Evolutionary conservation across 768 basidiomycete genomes (phyloP), one percentile per base, ranked within the genome.

Genomic region (Mrakia hoshinonis): DNA sequence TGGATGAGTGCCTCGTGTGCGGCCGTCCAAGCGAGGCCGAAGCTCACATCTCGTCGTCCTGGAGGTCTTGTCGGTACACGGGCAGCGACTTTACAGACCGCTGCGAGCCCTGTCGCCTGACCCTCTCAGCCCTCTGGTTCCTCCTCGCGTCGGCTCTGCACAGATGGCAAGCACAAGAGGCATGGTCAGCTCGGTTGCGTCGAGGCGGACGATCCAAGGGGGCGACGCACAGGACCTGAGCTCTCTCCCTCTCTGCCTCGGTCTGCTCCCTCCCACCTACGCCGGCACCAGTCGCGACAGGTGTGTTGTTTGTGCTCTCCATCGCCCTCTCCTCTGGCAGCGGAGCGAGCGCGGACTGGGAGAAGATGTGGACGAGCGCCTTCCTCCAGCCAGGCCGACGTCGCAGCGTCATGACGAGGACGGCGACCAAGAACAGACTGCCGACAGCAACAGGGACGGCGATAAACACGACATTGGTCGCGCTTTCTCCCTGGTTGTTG

Each of bases 11-110:
- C 3, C 58, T 31, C 60, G 34, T 36, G 34, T 22, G 24, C 20
- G 24, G 6, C 20, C 22, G 10, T 12, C 26, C 34, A 48, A 46
- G 46, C 18, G 12, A 46, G 29, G 20, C 22, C 29, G 20, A 46
- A 20, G 29, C 64, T 48, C 31, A 66, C 64, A 66, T 66, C 29
- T 66, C 64, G n/a, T 11, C 11, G 6, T 43, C 43, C 26, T 66
- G 46, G 13, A 66, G 43, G 26, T 48, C 31, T 4, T 18, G 5
- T n/a, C 31, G 10, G 34, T 66, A 66, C 15, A 46, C 46, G 9
- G 64, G 64, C 64, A 66, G 34, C 6, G 24, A 29, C 48, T 66
- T 66, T 26, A 66, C 64, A 20, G 46, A 48, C 31, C 64, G 24
- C 48, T 66, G 64, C 34, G 46, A 48, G 24, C 64, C 64, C 22